phyloP scores from a whole-genome alignment of 2,329 filamentous ascomycete species.

The Stemphylium lycopersici region DNA sequence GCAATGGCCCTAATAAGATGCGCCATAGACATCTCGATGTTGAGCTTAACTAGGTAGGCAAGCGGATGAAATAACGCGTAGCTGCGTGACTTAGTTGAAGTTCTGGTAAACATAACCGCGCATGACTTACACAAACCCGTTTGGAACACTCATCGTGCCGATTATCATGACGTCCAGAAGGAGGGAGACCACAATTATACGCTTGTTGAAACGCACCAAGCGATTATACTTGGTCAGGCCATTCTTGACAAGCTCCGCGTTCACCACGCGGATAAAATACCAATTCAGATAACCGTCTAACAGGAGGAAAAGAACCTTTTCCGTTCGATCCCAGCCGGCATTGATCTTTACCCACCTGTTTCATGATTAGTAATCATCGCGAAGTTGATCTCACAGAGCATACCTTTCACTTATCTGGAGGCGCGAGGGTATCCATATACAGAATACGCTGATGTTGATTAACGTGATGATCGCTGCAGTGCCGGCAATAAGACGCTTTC shows the following conservation, averaged over 20 bases:
- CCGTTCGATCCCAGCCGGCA: constrained; percentile 34
- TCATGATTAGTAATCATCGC: not conserved
- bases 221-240: constrained; percentile 36
- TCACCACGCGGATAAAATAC: constrained; percentile 36
- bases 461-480: constrained; percentile 24
- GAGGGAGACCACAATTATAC: constrained; percentile 34
- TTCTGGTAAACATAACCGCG: not conserved
- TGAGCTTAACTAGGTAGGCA: constrained; percentile 55
- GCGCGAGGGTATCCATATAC: constrained; percentile 38
- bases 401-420: constrained; percentile 29
- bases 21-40: constrained; percentile 46
- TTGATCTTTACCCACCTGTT: constrained; percentile 31
- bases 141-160: constrained; percentile 51
- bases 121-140: constrained; percentile 46
- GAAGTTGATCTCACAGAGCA: not conserved
- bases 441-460: constrained; percentile 41
- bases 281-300: constrained; percentile 33
- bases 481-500: constrained; percentile 18
- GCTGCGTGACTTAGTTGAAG: constrained; percentile 11
- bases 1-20: constrained; percentile 49
- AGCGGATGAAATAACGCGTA: constrained; percentile 58
- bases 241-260: constrained; percentile 32
- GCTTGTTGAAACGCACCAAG: constrained; percentile 34
- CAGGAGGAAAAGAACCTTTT: constrained; percentile 33
- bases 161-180: constrained; percentile 48